Percentiles rank a stretch among this genome's conserved stretches.
phyloP scores from a whole-genome alignment of 768 basidiomycete genomes.

The Nidula microcarpa region DNA sequence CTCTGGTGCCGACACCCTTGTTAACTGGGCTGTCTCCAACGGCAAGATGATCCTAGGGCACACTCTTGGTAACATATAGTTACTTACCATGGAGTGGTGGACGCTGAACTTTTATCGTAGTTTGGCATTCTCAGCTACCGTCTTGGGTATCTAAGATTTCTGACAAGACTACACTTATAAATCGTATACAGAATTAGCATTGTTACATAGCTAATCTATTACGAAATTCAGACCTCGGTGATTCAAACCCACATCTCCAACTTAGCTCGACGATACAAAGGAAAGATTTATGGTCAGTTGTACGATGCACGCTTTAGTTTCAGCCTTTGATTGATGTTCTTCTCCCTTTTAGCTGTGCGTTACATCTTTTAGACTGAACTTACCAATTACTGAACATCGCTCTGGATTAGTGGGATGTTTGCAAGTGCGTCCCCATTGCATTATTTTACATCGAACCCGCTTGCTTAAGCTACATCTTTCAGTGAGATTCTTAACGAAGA shows the following conservation, averaged over 20 bases:
- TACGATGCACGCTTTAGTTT: neutral
- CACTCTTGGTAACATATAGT: conserved; percentile 17
- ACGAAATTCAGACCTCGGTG: conserved; percentile 27
- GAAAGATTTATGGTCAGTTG: conserved; percentile 36
- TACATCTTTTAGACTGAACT: neutral
- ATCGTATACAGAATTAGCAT: neutral
- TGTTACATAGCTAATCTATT: neutral
- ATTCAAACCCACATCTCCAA: conserved; percentile 44
- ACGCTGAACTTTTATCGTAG: conserved; percentile 11
- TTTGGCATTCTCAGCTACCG: conserved; percentile 38
- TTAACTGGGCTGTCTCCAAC: conserved; percentile 30
- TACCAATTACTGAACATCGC: neutral
- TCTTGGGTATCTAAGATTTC: conserved; percentile 35
- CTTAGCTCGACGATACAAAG: conserved; percentile 41
- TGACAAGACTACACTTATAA: conserved; percentile 32
- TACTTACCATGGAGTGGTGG: neutral
- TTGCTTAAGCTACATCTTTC: conserved; percentile 8
- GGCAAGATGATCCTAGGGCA: conserved; percentile 32
- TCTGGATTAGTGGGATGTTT: conserved; percentile 34
- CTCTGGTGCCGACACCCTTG: conserved; percentile 22
- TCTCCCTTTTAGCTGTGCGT: conserved; percentile 1
- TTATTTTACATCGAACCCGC: neutral
- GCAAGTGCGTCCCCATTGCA: conserved; percentile 26
- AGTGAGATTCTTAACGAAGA: conserved; percentile 53
- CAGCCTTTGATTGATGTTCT: neutral